Conservation (phyloP, 345 rosid genomes). For the Lumnitzera racemosa region DNA sequence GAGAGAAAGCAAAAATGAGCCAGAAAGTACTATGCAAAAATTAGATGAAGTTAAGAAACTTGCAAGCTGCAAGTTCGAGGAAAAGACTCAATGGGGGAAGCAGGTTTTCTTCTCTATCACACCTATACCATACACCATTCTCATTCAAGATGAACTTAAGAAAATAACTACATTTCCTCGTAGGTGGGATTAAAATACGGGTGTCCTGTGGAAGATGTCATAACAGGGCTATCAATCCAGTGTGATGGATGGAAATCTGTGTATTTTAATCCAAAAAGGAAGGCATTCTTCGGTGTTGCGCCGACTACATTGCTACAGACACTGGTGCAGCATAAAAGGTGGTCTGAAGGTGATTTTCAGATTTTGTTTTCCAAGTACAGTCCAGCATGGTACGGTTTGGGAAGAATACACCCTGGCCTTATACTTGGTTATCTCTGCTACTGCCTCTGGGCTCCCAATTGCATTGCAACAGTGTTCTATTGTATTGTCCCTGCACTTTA, state of each 20-base stretch:
- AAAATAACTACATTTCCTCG: slow-evolving; percentile 6
- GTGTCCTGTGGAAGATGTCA: slow-evolving; percentile 70
- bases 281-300: slow-evolving; percentile 55
- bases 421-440: slow-evolving; percentile 36
- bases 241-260: slow-evolving; percentile 74
- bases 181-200: slow-evolving; percentile 78
- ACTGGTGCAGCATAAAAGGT: slow-evolving; percentile 68
- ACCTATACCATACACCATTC: background rate
- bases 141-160: background rate
- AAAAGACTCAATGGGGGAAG: slow-evolving; percentile 62
- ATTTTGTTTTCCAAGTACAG: slow-evolving; percentile 49
- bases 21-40: slow-evolving; percentile 8
- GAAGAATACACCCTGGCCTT: slow-evolving; percentile 46
- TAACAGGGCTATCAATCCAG: slow-evolving; percentile 67
- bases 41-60: slow-evolving; percentile 34
- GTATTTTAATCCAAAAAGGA: slow-evolving; percentile 42
- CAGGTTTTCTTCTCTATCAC: slow-evolving; percentile 29
- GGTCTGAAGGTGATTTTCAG: slow-evolving; percentile 76
- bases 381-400: slow-evolving; percentile 47
- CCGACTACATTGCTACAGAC: slow-evolving; percentile 50
- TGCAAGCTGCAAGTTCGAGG: slow-evolving; percentile 53
- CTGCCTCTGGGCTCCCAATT: slow-evolving; percentile 51
- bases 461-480: slow-evolving; percentile 42
- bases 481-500: slow-evolving; percentile 48
- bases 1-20: slow-evolving; percentile 8